Evolutionary conservation across 2,329 filamentous ascomycete species (phyloP).

Genomic region (Aspergillus ochraceus): DNA sequence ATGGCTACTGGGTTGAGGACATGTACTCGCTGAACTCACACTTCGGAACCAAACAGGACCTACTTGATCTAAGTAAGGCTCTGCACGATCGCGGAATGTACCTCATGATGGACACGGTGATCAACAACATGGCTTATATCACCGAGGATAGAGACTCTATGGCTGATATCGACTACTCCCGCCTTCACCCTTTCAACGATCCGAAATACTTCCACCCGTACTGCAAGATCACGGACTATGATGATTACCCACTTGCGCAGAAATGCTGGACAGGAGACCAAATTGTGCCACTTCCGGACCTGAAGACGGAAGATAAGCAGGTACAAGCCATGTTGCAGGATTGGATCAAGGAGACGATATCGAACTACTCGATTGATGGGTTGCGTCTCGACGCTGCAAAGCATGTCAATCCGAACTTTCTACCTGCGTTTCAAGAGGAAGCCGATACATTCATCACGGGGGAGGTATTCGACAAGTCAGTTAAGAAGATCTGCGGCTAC

Average conservation of each 20-base stretch:
- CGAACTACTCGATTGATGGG: conserved; percentile 51
- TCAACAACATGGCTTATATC: conserved; percentile 49
- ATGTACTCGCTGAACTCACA: conserved; percentile 50
- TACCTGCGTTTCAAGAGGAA: conserved; percentile 37
- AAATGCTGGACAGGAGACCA: conserved; percentile 55
- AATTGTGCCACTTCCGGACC: conserved; percentile 48
- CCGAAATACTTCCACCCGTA: conserved; percentile 29
- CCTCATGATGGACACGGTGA: conserved; percentile 55
- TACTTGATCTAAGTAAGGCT: conserved; percentile 47
- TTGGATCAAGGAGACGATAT: conserved; percentile 44
- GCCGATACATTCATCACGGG: conserved; percentile 46
- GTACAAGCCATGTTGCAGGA: conserved; percentile 43
- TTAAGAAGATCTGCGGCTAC: conserved; percentile 41
- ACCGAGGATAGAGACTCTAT: conserved; percentile 28
- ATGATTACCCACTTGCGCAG: conserved; percentile 36
- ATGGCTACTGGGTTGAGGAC: conserved; percentile 53
- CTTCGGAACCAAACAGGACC: conserved; percentile 50
- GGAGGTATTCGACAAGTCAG: conserved; percentile 45
- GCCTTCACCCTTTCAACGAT: conserved; percentile 28
- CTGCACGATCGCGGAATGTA: conserved; percentile 51
- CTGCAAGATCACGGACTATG: conserved; percentile 34
- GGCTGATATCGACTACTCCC: conserved; percentile 25
- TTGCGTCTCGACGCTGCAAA: conserved; percentile 53
- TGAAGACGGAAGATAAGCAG: conserved; percentile 45
- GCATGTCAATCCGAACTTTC: conserved; percentile 47